A percentile compares a stretch with the other conserved stretches of the same genome.
Conservation (phyloP, 1,139 yeast species). For the Blastobotrys elegans region DNA sequence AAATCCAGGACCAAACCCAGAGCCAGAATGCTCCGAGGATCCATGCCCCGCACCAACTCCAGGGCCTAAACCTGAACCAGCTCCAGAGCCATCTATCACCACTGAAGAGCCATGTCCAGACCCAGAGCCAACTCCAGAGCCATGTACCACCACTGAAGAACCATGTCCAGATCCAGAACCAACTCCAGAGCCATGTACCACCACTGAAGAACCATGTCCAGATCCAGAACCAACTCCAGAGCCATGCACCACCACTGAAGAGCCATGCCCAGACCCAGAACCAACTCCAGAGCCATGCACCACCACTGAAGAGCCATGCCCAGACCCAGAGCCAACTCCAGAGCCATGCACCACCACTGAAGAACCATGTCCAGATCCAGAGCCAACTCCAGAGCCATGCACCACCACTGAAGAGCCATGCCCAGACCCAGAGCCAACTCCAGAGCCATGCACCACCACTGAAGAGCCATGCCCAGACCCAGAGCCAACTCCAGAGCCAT, state of each 20-base stretch:
- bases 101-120: conserved; percentile 1
- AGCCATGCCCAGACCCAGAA: not conserved
- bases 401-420: not conserved
- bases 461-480: not conserved
- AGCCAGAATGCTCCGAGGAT: not conserved
- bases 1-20: not conserved
- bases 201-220: not conserved
- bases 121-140: not conserved
- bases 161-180: not conserved
- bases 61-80: not conserved
- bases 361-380: not conserved
- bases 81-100: not conserved
- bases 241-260: not conserved
- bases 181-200: not conserved
- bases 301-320: not conserved
- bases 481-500: not conserved
- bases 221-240: not conserved
- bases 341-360: not conserved
- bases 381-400: conserved; percentile 1
- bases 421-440: not conserved
- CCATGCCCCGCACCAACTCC: not conserved
- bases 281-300: not conserved
- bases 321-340: not conserved
- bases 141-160: not conserved
- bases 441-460: not conserved